Percentiles rank a stretch among this genome's conserved stretches.
phyloP scores from a whole-genome alignment of 331 rosid genomes.

The Acacia concinna region DNA sequence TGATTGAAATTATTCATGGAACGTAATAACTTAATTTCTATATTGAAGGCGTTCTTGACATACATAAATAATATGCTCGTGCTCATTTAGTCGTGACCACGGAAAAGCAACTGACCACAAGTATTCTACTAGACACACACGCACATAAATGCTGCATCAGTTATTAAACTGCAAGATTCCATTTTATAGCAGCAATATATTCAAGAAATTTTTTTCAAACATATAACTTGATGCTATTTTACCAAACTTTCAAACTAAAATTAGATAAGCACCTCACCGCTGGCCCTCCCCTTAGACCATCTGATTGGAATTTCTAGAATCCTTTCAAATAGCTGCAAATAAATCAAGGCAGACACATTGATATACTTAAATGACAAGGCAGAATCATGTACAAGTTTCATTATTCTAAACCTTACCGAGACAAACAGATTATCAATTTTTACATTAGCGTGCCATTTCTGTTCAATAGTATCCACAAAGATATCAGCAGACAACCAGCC shows the following conservation, averaged over 20 bases:
- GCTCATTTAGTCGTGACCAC: neutral
- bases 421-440: slow-evolving; percentile 74
- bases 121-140: neutral
- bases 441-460: slow-evolving; percentile 88
- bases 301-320: slow-evolving; percentile 79
- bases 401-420: slow-evolving; percentile 69
- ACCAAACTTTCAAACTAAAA: slow-evolving; percentile 30
- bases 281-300: slow-evolving; percentile 89
- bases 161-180: neutral
- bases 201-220: neutral
- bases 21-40: neutral
- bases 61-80: neutral
- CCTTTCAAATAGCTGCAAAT: slow-evolving; percentile 90
- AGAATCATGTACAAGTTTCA: slow-evolving; percentile 19
- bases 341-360: slow-evolving; percentile 31
- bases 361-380: slow-evolving; percentile 10
- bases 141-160: neutral
- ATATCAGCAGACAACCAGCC: slow-evolving; percentile 91
- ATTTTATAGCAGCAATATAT: neutral
- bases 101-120: slow-evolving; percentile 10
- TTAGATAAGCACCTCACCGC: slow-evolving; percentile 89
- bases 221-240: slow-evolving; percentile 22
- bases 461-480: slow-evolving; percentile 75
- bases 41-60: neutral
- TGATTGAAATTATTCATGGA: neutral